Evolutionary conservation across 441 rosid genomes (phyloP), one percentile per base, ranked within the genome.

Genomic region (Erodium trifolium): DNA sequence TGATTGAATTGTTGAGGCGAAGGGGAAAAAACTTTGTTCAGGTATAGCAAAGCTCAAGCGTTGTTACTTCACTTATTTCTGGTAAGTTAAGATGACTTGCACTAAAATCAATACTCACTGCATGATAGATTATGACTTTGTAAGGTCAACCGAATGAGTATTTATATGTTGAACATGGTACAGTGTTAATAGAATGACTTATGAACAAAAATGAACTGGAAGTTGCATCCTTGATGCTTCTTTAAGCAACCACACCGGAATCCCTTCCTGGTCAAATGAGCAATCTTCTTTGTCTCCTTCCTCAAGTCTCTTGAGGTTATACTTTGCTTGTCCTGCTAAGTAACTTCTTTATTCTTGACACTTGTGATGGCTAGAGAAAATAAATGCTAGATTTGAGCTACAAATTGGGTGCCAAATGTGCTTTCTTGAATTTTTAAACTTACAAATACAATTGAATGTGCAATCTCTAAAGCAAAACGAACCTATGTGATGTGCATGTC

Each of bases 321-420:
- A 12, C 63, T 57, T 18, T 57, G 63, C 63, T 57, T 57, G 3
- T 18, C 27, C 27, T 57, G 63, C 63, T 57, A 57, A 57, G 23
- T 18, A 18, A 6, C 11, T 18, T 19, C 17, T 57, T 45, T 12
- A 12, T 45, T 45, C 51, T 45, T 45, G 51, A 45, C 63, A 14
- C 63, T 2, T 57, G 13, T 16, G 31, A 57, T 57, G 12, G 23
- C 63, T 57, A 57, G 63, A 57, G 16, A 57, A 19, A 57, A n/a
- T 19, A 17, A 18, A 57, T 27, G 31, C 63, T 57, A 57, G 63
- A 57, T 57, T 57, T 57, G 29, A 18, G 29, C 37, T 34, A 34
- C 37, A 34, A 34, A 3, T 34, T 34, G 37, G 37, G 37, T 34
- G 37, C 0, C 37, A 34, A 34, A 34, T 34, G 37, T 34, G 37